A percentile compares a stretch with the other conserved stretches of the same genome.
Evolutionary conservation across 2,329 filamentous ascomycete genomes (phyloP).

Genomic region (Magnaporthiopsis incrustans): DNA sequence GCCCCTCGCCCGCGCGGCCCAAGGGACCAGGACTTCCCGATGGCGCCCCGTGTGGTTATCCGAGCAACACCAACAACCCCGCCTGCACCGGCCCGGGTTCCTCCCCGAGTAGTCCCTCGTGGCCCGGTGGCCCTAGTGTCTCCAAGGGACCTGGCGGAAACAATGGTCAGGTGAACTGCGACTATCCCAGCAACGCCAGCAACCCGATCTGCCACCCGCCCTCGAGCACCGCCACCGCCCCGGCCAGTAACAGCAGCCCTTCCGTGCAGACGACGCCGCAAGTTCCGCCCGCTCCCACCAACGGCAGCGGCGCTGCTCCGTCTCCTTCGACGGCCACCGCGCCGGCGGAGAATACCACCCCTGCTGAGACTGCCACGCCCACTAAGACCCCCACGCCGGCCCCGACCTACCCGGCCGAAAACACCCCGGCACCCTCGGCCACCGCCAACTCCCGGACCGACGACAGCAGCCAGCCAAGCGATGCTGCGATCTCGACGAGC

Average conservation of each 20-base stretch:
- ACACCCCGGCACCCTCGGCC: neutral
- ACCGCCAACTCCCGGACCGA: neutral
- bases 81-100: neutral
- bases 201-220: slow-evolving; percentile 1
- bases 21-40: neutral
- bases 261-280: no score
- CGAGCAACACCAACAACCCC: slow-evolving; percentile 1
- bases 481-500: neutral
- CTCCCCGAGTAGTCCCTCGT: no score
- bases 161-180: neutral
- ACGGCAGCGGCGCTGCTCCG: no score
- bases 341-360: no score
- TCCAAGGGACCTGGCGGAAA: neutral
- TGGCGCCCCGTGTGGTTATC: slow-evolving; percentile 1
- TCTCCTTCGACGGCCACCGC: no score
- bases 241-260: neutral
- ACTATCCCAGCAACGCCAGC: slow-evolving; percentile 6
- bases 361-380: no score
- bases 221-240: neutral
- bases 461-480: neutral
- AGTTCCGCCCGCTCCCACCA: no score
- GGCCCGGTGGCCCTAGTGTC: neutral
- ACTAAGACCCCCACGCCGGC: neutral
- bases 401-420: neutral
- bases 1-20: neutral